Base-by-base conservation (phyloP, 805 yeast species). In the Teunomyces funiuensis region DNA sequence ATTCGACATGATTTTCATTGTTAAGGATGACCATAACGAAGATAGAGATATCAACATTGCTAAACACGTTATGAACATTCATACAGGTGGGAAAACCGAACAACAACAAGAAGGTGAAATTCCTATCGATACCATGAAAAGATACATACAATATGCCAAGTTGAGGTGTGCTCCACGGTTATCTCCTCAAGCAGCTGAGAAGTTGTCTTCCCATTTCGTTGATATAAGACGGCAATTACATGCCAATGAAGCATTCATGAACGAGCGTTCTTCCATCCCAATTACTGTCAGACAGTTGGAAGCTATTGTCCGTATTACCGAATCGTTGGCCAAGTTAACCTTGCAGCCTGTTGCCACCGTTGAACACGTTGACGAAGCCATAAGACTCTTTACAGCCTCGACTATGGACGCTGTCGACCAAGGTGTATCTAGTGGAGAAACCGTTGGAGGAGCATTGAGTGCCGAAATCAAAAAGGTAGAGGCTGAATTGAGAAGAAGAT, bases 1-100 rank as follows among this genome's bases (percentile, higher is more conserved):
- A 70, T 93, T 93, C 62, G 99, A 93, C 67, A 93, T 93, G 98
- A 93, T 93, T 56, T 93, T 88, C 66, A 88, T 93, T 54, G 96
- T 93, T 40, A 91, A 89, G 58, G 99, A 93, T 67, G 96, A 86
- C 41, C 98, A 93, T 63, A 83, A 89, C 58, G 87, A 83, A 50
- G 76, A 71, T 29, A 76, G 95, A 56, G 99, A 93, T 70, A 77
- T 82, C 34, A 79, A 88, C 1, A 89, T 93, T 54, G 99, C 99
- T 3, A 81, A 81, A 49, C 99, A 93, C 65, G 99, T 93, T 42
- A 82, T 93, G 84, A 84, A 87, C 54, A 85, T 95, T 33, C 99
- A 93, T 65, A 87, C 95, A 37, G 95, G 93, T 38, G 83, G 82
- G 44, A 42, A 54, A 14, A 61, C 66, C 31, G 63, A 63, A 39